phyloP scores from a whole-genome alignment of 148 eudicot species.

The Spergularia marina region DNA sequence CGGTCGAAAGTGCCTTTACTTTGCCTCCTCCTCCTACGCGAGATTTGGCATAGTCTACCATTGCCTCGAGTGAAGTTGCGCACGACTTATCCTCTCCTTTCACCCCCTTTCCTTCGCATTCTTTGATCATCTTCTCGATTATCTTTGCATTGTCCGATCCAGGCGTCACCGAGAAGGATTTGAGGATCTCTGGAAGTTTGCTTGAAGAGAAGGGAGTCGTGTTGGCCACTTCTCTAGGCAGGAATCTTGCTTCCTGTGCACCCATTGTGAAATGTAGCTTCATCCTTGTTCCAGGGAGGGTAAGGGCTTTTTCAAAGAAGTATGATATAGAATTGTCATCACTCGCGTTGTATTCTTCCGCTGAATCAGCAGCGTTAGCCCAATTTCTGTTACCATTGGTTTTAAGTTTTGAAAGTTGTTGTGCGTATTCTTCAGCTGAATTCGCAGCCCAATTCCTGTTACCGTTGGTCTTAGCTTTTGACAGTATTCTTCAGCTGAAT shows the following conservation, averaged over 20 bases:
- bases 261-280: not conserved
- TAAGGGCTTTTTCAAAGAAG: not conserved
- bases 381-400: no score
- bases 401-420: no score
- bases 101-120: not conserved
- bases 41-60: conserved; percentile 9
- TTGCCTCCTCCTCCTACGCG: not conserved
- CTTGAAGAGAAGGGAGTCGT: conserved; percentile 2
- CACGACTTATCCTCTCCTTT: not conserved
- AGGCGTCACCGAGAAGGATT: not conserved
- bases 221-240: not conserved
- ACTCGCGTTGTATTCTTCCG: no score
- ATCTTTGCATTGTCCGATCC: not conserved
- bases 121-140: not conserved
- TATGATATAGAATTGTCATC: not conserved
- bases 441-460: no score
- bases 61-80: not conserved
- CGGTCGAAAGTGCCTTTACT: not conserved
- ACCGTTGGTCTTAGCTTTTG: no score
- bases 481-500: no score
- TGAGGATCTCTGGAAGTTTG: conserved; percentile 6
- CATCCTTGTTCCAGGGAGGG: not conserved
- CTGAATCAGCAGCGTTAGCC: no score
- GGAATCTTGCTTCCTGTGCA: not conserved
- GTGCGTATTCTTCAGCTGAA: no score